Conservation (phyloP, 164 flowering plant genomes). For the Annona squamosa region DNA sequence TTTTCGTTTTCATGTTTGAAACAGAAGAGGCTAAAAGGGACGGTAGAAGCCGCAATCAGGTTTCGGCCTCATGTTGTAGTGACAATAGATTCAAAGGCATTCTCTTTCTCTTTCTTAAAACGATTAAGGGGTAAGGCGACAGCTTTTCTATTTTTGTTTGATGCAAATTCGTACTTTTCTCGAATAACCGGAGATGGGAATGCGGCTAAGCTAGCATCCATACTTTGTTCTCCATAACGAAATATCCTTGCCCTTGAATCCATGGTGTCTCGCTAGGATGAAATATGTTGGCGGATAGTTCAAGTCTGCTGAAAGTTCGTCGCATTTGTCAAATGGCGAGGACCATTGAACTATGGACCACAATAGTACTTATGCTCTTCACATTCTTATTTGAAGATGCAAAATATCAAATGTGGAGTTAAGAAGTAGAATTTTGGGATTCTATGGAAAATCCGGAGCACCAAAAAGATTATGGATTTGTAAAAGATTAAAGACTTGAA, state of each 20-base stretch:
- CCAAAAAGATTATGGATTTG: not conserved
- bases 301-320: no score
- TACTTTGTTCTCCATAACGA: not conserved
- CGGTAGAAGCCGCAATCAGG: constrained; percentile 57
- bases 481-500: constrained; percentile 10
- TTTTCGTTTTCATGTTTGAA: constrained; percentile 3
- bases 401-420: not conserved
- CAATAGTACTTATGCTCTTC: not conserved
- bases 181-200: not conserved
- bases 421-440: no score
- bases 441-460: not conserved
- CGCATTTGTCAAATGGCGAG: not conserved
- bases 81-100: constrained; percentile 89
- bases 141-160: not conserved
- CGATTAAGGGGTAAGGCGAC: constrained; percentile 46
- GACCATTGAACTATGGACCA: not conserved
- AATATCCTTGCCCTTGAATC: not conserved
- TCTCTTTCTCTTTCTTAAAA: constrained; percentile 78
- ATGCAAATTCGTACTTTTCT: not conserved
- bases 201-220: no score
- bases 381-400: not conserved
- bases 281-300: not conserved
- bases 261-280: not conserved
- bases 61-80: constrained; percentile 86
- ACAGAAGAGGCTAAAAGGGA: constrained; percentile 58